Evolutionary conservation across 768 basidiomycete species (phyloP).

Genomic region (Mycena latifolia): DNA sequence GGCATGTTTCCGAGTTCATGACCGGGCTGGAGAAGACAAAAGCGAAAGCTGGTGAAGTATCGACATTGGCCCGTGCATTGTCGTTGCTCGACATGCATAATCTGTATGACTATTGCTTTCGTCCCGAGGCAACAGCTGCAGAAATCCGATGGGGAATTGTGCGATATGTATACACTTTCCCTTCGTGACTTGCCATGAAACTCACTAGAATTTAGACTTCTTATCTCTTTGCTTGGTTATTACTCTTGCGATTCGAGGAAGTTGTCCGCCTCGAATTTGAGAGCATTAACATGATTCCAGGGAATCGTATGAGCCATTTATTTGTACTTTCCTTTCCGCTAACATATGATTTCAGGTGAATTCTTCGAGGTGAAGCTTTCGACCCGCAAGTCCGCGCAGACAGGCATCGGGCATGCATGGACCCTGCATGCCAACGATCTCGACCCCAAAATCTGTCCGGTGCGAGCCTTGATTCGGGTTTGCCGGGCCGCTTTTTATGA

Average conservation of each 20-base stretch:
- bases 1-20: conserved; percentile 38
- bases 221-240: conserved; percentile 37
- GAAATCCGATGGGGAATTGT: conserved; percentile 11
- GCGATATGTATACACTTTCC: not conserved
- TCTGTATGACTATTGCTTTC: conserved; percentile 33
- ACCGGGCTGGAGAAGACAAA: conserved; percentile 40
- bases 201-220: conserved; percentile 3
- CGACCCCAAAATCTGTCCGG: conserved; percentile 35
- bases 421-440: conserved; percentile 35
- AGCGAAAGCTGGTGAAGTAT: conserved; percentile 36
- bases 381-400: conserved; percentile 35
- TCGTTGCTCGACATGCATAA: conserved; percentile 34
- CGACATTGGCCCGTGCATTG: conserved; percentile 37
- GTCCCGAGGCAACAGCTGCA: conserved; percentile 1
- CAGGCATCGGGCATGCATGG: conserved; percentile 34
- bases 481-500: conserved; percentile 34
- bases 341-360: not conserved
- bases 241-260: conserved; percentile 36
- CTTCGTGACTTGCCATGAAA: conserved; percentile 1
- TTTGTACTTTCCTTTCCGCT: not conserved
- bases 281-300: conserved; percentile 33
- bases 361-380: conserved; percentile 7
- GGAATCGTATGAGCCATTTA: not conserved
- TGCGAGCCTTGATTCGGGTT: conserved; percentile 33
- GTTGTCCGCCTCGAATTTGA: conserved; percentile 31